Evolutionary conservation across 305 asterid genomes (phyloP).

Genomic region (Fraxinus nigra): DNA sequence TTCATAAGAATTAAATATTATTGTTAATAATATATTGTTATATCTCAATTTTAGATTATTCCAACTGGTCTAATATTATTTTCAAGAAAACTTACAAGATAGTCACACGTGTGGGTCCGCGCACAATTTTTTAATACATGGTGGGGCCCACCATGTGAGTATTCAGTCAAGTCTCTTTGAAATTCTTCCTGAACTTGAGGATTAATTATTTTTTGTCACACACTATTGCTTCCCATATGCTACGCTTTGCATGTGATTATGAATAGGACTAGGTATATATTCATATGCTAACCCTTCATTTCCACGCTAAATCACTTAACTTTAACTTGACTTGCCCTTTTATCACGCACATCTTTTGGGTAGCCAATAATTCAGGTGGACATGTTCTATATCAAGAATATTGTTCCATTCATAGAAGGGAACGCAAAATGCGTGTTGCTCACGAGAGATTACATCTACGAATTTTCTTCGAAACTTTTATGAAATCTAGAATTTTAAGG

Average conservation of each 20-base stretch:
- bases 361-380: background rate
- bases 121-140: no score
- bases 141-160: no score
- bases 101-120: no score
- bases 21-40: no score
- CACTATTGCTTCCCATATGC: slow-evolving; percentile 19
- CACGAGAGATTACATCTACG: background rate
- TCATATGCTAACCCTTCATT: slow-evolving; percentile 35
- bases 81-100: no score
- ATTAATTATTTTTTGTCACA: background rate
- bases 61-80: no score
- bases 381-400: background rate
- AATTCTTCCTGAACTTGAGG: no score
- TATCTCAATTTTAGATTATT: no score
- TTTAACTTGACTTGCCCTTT: slow-evolving; percentile 21
- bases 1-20: no score
- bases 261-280: slow-evolving; percentile 10
- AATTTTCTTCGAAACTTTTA: background rate
- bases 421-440: background rate
- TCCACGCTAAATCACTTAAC: slow-evolving; percentile 31
- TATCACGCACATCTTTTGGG: background rate
- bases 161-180: no score
- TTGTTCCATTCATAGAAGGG: background rate
- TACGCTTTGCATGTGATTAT: slow-evolving; percentile 26
- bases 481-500: background rate